Percentiles rank a stretch among this genome's conserved stretches.
Evolutionary conservation across 441 rosid genomes (phyloP).

Genomic region (Bocquillonia castaneifolia): DNA sequence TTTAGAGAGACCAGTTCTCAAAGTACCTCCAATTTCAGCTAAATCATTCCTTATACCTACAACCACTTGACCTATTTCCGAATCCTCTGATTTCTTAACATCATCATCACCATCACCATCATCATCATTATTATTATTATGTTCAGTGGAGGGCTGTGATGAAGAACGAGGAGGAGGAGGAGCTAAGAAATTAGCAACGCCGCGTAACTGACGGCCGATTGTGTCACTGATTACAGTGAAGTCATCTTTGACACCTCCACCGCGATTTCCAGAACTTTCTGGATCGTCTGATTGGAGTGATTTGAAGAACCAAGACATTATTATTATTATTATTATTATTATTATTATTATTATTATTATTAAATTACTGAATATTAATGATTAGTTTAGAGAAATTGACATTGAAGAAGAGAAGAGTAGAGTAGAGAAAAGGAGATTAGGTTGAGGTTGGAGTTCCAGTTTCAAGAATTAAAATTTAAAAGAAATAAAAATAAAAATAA

Average conservation of each 20-base stretch:
- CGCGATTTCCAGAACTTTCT: slow-evolving; percentile 1
- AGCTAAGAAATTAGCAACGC: slow-evolving; percentile 55
- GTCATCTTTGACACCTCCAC: slow-evolving; percentile 34
- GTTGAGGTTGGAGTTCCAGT: too few species aligned
- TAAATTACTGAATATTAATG: too few species aligned
- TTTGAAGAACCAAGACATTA: slow-evolving; percentile 64
- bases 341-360: too few species aligned
- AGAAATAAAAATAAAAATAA: too few species aligned
- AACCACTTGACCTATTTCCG: slow-evolving; percentile 33
- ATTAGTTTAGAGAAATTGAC: too few species aligned
- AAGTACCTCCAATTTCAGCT: slow-evolving; percentile 56
- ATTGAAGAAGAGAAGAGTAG: too few species aligned
- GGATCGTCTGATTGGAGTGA: slow-evolving; percentile 33
- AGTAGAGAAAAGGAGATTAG: too few species aligned
- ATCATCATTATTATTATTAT: too few species aligned
- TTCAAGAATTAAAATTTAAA: too few species aligned
- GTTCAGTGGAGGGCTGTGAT: slow-evolving; percentile 1
- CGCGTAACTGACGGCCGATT: slow-evolving; percentile 48
- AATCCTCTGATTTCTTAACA: too few species aligned
- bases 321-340: too few species aligned
- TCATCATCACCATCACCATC: too few species aligned
- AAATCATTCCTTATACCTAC: slow-evolving; percentile 61
- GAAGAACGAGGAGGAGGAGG: slow-evolving; percentile 52
- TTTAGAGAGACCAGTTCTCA: slow-evolving; percentile 47
- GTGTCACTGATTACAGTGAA: slow-evolving; percentile 35